phyloP scores from a whole-genome alignment of 257 asterid species.

The Jaltomata sinuosa region DNA sequence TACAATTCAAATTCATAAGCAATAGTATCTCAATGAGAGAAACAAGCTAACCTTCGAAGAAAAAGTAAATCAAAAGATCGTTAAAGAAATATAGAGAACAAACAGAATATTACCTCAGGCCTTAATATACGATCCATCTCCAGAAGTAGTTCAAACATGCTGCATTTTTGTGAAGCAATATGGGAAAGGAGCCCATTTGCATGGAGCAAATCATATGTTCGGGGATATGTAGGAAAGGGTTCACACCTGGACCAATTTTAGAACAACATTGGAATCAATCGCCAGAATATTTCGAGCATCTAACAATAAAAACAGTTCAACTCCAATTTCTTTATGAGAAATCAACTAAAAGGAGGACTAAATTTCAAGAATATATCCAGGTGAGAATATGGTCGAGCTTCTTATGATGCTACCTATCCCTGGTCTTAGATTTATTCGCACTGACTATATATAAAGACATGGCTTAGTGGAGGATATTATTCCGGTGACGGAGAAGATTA shows the following conservation, averaged over 20 bases:
- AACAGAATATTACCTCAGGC: conserved; percentile 61
- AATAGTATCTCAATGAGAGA: not conserved
- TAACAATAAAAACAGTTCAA: not conserved
- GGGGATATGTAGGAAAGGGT: conserved; percentile 93
- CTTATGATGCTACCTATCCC: not conserved
- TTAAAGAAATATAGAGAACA: not conserved
- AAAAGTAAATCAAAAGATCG: not conserved
- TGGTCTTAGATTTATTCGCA: not conserved
- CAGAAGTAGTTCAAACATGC: conserved; percentile 39
- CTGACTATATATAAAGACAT: not conserved
- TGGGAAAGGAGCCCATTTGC: conserved; percentile 69
- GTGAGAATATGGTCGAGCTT: not conserved
- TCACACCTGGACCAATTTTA: conserved; percentile 57
- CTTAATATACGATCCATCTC: conserved; percentile 95
- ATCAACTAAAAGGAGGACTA: not conserved
- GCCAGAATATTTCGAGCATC: not conserved
- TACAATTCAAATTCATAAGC: not conserved
- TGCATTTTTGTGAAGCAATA: conserved; percentile 48
- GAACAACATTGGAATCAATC: not conserved
- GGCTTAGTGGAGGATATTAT: not conserved
- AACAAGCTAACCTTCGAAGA: not conserved
- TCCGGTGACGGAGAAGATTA: not conserved
- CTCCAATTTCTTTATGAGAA: not conserved
- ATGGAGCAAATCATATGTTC: conserved; percentile 88
- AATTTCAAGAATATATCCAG: not conserved